Conservation (phyloP, 371 early-diverging fungal species). For the Lichtheimia ramosa region DNA sequence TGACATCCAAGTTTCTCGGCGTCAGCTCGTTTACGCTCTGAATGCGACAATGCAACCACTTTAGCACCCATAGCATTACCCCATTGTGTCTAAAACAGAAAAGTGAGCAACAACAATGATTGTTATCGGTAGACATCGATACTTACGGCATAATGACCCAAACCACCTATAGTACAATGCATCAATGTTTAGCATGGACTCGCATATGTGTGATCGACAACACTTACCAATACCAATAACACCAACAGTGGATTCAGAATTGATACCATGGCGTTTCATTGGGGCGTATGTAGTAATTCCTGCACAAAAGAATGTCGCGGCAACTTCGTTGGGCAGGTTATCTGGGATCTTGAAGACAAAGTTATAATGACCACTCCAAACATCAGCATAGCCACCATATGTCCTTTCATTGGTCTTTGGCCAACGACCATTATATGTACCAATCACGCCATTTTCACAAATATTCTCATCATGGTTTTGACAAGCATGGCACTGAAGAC, state of each 20-base stretch:
- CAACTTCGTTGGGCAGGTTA: conserved; percentile 46
- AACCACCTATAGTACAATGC: conserved; percentile 5
- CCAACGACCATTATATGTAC: conserved; percentile 46
- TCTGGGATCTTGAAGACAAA: conserved; percentile 69
- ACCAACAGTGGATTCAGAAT: conserved; percentile 57
- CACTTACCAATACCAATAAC: conserved; percentile 56
- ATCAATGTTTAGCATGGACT: too few species aligned
- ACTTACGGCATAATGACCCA: conserved; percentile 12
- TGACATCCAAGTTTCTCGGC: conserved; percentile 36
- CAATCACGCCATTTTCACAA: conserved; percentile 13
- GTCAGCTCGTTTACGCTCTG: conserved; percentile 36
- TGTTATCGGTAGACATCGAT: background rate
- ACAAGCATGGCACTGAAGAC: conserved; percentile 34
- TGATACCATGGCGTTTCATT: conserved; percentile 42
- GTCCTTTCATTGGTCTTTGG: conserved; percentile 50
- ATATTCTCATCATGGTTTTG: conserved; percentile 22
- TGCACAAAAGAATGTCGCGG: conserved; percentile 52
- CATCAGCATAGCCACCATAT: conserved; percentile 71
- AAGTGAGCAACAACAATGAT: background rate
- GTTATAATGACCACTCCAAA: conserved; percentile 54
- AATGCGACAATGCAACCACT: conserved; percentile 43
- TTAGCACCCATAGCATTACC: conserved; percentile 65
- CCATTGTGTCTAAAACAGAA: conserved; percentile 53
- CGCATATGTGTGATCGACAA: too few species aligned
- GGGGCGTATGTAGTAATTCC: conserved; percentile 68